A percentile compares a stretch with the other conserved stretches of the same genome.
These are phyloP conservation scores for Fusarium succisae DNA, from an alignment of 2,329 filamentous ascomycete genomes.

Conservation along the genomic window DNA sequence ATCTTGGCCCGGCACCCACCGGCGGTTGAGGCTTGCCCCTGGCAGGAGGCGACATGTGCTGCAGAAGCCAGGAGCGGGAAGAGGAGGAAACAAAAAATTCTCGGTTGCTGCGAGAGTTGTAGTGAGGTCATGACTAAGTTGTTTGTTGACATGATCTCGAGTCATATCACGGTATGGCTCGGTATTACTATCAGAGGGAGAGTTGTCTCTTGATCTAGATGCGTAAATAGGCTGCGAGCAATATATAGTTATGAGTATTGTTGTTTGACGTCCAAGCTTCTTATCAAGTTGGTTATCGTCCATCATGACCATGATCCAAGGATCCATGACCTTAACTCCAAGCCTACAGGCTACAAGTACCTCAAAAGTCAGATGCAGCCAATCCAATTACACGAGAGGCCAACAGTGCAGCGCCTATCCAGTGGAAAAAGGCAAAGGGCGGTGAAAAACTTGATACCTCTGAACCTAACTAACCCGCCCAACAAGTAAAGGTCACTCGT, in stretches of 20 bases:
- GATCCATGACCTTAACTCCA: constrained; percentile 5
- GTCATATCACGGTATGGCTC: constrained; percentile 6
- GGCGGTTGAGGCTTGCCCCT: constrained; percentile 32
- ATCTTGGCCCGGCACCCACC: constrained; percentile 23
- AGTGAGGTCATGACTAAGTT: constrained; percentile 3
- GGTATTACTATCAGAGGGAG: constrained; percentile 1
- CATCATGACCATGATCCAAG: constrained; percentile 28
- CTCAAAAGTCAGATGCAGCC: constrained; percentile 14
- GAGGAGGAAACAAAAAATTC: constrained; percentile 3
- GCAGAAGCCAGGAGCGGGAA: constrained; percentile 18
- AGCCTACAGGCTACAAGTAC: constrained; percentile 21
- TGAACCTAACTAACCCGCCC: constrained; percentile 31
- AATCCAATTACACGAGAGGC: constrained; percentile 26
- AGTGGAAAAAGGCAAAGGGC: constrained; percentile 38
- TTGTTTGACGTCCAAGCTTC: constrained; percentile 23
- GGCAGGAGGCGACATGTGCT: constrained; percentile 13
- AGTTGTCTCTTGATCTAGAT: background rate
- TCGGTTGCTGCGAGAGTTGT: background rate
- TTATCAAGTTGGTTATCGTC: background rate
- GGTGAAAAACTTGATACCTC: constrained; percentile 40
- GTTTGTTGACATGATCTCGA: constrained; percentile 14
- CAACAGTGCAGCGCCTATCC: constrained; percentile 24
- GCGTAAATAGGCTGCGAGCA: no score
- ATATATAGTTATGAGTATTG: background rate
- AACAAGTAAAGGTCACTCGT: constrained; percentile 34